Evolutionary conservation across 805 yeast species (phyloP).

Genomic region (Torulaspora gathmanii): DNA sequence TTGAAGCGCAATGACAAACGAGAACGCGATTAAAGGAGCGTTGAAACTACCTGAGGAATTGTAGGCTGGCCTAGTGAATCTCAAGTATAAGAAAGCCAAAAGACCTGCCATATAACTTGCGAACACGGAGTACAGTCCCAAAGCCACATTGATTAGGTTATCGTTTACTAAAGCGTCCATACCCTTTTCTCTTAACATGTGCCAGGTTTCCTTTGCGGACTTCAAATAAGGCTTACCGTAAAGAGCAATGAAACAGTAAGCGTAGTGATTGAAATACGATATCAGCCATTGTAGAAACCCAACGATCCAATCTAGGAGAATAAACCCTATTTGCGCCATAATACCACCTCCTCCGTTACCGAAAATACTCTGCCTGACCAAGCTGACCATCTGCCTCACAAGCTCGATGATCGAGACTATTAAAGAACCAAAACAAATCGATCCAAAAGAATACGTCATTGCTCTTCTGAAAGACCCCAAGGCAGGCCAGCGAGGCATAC

Average conservation of each 20-base stretch:
- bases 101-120: conserved; percentile 63
- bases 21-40: conserved; percentile 70
- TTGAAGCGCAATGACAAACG: conserved; percentile 70
- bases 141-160: conserved; percentile 70
- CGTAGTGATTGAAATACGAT: conserved; percentile 83
- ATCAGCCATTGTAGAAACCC: conserved; percentile 73
- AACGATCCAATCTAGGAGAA: conserved; percentile 55
- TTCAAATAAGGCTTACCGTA: conserved; percentile 75
- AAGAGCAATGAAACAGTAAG: conserved; percentile 79
- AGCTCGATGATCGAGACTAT: conserved; percentile 69
- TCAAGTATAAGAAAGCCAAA: conserved; percentile 60
- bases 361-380: conserved; percentile 42
- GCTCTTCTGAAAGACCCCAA: conserved; percentile 76
- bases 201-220: conserved; percentile 80
- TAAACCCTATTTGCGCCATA: conserved; percentile 48
- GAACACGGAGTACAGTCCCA: conserved; percentile 70
- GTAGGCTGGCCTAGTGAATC: conserved; percentile 63
- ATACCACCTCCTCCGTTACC: conserved; percentile 47
- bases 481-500: conserved; percentile 76
- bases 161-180: conserved; percentile 82
- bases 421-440: conserved; percentile 80
- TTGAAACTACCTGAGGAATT: conserved; percentile 55
- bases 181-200: conserved; percentile 71
- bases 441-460: conserved; percentile 81
- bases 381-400: conserved; percentile 49